Evolutionary conservation across 768 basidiomycete species (phyloP).

Genomic region (Boletus subparvulus): DNA sequence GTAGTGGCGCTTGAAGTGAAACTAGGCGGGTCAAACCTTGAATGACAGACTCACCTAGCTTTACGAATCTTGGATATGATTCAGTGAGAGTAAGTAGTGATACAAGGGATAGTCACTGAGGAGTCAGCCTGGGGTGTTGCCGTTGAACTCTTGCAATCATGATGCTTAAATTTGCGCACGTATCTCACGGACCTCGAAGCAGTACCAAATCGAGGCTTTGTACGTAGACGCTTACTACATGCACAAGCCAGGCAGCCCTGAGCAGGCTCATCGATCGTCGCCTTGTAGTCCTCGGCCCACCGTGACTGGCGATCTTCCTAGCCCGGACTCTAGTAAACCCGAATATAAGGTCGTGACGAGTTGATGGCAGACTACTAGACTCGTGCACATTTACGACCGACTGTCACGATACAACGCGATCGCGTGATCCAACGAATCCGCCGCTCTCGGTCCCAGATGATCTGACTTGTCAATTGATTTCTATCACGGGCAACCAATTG

Average conservation of each 20-base stretch:
- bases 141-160: conserved; percentile 13
- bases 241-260: background rate
- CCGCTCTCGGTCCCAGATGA: background rate
- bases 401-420: no score
- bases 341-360: no score
- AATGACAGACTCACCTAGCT: background rate
- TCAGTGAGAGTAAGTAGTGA: background rate
- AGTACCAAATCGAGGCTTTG: conserved; percentile 13
- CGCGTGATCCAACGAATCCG: no score
- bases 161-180: conserved; percentile 15
- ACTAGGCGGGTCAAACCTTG: background rate
- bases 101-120: background rate
- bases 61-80: background rate
- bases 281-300: no score
- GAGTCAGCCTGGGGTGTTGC: background rate
- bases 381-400: background rate
- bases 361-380: no score
- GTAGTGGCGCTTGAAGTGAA: background rate
- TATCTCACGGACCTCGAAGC: conserved; percentile 24
- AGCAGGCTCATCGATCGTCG: no score
- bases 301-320: no score
- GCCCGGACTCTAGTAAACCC: no score
- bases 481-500: background rate
- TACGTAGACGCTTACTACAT: background rate
- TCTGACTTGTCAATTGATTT: background rate